These are phyloP conservation scores for Physcia stellaris DNA, from an alignment of 495 filamentous ascomycete genomes.

Conservation along the genomic window DNA sequence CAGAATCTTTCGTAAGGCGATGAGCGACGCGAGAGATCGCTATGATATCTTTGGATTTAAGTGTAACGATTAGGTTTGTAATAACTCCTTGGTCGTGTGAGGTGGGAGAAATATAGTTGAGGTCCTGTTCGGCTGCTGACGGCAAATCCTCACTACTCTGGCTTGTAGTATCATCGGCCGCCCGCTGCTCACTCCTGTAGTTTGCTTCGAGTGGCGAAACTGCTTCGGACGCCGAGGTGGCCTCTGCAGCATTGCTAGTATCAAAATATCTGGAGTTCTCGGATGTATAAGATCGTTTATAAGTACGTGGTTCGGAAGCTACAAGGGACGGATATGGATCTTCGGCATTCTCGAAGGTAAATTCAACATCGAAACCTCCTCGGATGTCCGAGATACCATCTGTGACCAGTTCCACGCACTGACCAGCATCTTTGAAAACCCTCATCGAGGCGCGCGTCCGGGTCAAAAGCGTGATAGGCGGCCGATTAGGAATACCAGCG, in stretches of 20 bases:
- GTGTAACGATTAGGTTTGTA: constrained; percentile 62
- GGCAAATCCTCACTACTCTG: constrained; percentile 1
- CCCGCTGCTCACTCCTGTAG: constrained; percentile 14
- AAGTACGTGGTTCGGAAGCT: too few species aligned
- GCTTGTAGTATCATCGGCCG: not conserved
- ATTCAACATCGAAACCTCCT: constrained; percentile 38
- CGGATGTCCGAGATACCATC: constrained; percentile 22
- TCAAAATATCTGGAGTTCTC: too few species aligned
- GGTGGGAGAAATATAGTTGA: too few species aligned
- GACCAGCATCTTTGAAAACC: constrained; percentile 3
- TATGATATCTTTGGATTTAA: constrained; percentile 42
- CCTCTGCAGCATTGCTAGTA: too few species aligned
- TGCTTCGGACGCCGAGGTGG: too few species aligned
- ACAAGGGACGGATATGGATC: too few species aligned
- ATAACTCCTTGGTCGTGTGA: constrained; percentile 36
- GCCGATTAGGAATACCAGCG: constrained; percentile 39
- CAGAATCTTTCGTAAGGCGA: constrained; percentile 56
- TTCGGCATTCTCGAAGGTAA: too few species aligned
- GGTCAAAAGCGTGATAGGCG: constrained; percentile 44
- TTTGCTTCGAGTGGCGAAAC: too few species aligned
- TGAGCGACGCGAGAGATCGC: constrained; percentile 45
- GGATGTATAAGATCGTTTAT: too few species aligned
- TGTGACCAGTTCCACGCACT: constrained; percentile 22
- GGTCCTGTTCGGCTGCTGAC: too few species aligned
- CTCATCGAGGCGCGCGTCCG: constrained; percentile 17